These are phyloP conservation scores for Wickerhamomyces pijperi DNA, from an alignment of 805 yeast genomes.

Conservation along the genomic window DNA sequence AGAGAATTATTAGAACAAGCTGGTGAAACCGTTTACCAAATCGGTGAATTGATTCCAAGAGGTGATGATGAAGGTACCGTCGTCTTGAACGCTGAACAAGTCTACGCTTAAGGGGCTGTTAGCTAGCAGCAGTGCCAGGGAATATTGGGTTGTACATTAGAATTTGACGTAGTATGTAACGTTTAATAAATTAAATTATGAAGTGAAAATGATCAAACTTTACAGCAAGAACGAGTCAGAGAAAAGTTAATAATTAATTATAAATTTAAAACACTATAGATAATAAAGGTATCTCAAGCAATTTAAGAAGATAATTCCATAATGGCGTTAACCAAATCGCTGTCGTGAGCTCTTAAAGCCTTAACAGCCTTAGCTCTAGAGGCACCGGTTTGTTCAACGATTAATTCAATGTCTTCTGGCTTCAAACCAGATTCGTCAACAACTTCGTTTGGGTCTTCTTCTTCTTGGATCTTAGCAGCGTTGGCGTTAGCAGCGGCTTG, in stretches of 20 bases:
- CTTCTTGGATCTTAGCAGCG: conserved; percentile 24
- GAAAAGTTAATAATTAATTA: background rate
- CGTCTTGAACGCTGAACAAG: conserved; percentile 30
- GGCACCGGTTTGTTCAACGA: conserved; percentile 84
- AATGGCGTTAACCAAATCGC: conserved; percentile 94
- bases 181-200: background rate
- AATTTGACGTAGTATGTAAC: no score
- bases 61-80: conserved; percentile 37
- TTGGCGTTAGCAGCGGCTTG: conserved; percentile 50
- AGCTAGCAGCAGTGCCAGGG: no score
- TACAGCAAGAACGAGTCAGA: background rate
- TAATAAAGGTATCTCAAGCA: background rate
- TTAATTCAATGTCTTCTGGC: conserved; percentile 71
- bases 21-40: conserved; percentile 65
- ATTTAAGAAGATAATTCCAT: conserved; percentile 49
- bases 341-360: conserved; percentile 79
- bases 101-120: conserved; percentile 15
- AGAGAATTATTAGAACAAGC: conserved; percentile 41
- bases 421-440: conserved; percentile 82
- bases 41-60: conserved; percentile 48
- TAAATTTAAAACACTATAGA: no score
- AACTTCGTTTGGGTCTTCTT: conserved; percentile 50
- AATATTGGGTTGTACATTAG: no score
- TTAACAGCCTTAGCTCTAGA: conserved; percentile 84
- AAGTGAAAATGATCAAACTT: background rate